Conservation (phyloP, 176 grass and related monocot genomes). For the Rhynchospora tenuis region DNA sequence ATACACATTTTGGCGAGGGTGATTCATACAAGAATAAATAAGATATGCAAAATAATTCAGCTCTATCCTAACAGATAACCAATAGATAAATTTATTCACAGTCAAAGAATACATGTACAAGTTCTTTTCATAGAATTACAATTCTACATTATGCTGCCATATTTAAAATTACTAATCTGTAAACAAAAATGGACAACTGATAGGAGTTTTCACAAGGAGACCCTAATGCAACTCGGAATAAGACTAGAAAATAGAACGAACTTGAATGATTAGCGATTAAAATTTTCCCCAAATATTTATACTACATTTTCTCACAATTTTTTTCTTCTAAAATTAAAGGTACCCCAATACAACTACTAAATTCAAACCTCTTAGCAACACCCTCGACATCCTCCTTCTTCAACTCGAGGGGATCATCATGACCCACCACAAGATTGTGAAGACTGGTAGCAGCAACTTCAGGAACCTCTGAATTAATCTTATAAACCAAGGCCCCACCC, state of each 20-base stretch:
- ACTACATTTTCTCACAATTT: too few species aligned
- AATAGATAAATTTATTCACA: not conserved
- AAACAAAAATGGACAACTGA: not conserved
- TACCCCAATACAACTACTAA: not conserved
- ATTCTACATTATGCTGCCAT: not conserved
- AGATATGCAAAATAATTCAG: not conserved
- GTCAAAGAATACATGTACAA: not conserved
- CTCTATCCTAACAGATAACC: not conserved
- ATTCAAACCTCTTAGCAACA: conserved; percentile 45
- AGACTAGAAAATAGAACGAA: not conserved
- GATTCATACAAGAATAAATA: not conserved
- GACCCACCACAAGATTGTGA: conserved; percentile 72
- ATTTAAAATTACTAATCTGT: not conserved
- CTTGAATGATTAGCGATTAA: too few species aligned
- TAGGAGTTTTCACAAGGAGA: not conserved
- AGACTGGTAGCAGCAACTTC: conserved; percentile 73
- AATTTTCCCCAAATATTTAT: too few species aligned
- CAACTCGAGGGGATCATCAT: conserved; percentile 60
- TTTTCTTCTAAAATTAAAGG: not conserved
- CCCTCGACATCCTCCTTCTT: conserved; percentile 61
- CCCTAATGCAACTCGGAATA: not conserved
- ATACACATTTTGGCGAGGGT: not conserved
- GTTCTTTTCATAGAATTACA: not conserved
- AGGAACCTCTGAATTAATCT: conserved; percentile 63
- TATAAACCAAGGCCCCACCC: conserved; percentile 38